Evolutionary conservation across 352 stramenopile genomes (phyloP).

Genomic region (Phytophthora citricola): DNA sequence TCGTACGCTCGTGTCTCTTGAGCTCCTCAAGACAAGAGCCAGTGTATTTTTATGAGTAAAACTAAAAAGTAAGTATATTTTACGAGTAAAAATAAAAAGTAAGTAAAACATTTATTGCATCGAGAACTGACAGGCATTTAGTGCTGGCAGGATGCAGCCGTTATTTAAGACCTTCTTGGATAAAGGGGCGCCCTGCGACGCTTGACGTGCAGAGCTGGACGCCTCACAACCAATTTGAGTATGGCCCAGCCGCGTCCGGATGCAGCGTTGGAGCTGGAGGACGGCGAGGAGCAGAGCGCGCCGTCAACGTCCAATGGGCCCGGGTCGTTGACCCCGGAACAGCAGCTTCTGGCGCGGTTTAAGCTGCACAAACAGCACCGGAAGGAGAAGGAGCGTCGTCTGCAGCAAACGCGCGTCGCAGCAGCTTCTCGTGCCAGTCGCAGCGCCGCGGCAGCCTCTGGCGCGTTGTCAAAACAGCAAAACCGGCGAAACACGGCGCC

Average conservation of each 20-base stretch:
- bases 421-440: constrained; percentile 37
- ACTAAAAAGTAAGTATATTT: too few species aligned
- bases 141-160: background rate
- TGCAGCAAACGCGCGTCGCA: constrained; percentile 58
- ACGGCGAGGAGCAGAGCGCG: constrained; percentile 6
- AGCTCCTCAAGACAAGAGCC: too few species aligned
- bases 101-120: background rate
- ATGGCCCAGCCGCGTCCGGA: constrained; percentile 24
- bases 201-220: constrained; percentile 11
- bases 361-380: constrained; percentile 82
- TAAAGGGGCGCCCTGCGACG: constrained; percentile 19
- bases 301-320: constrained; percentile 3
- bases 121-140: background rate
- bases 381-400: constrained; percentile 65
- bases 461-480: constrained; percentile 5
- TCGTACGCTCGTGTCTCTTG: background rate
- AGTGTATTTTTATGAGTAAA: too few species aligned
- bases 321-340: constrained; percentile 42
- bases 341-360: constrained; percentile 77
- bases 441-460: constrained; percentile 13
- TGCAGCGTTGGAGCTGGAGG: constrained; percentile 4
- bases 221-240: constrained; percentile 11
- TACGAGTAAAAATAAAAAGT: too few species aligned
- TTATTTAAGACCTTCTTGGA: constrained; percentile 7
- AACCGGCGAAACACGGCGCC: constrained; percentile 12